phyloP scores from a whole-genome alignment of 495 filamentous ascomycete species.

The Penicillium parvum region DNA sequence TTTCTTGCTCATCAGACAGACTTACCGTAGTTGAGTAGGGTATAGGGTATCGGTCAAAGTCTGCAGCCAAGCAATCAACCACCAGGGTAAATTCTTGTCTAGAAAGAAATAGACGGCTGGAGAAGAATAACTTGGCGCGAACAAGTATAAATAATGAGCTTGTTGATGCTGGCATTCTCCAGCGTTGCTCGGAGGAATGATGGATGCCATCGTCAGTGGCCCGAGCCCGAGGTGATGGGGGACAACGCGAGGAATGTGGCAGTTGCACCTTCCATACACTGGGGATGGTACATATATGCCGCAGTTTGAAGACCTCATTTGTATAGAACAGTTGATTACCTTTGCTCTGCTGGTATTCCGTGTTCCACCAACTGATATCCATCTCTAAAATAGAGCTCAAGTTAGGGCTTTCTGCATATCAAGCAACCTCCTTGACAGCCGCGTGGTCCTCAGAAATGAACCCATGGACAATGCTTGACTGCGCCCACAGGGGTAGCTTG shows the following conservation, averaged over 20 bases:
- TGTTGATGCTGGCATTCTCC: slow-evolving; percentile 10
- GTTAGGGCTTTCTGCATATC: too few species aligned
- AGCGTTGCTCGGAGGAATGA: slow-evolving; percentile 21
- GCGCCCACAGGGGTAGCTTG: background rate
- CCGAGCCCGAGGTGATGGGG: background rate
- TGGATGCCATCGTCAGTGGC: slow-evolving; percentile 12
- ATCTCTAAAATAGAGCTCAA: too few species aligned
- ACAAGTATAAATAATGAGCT: slow-evolving; percentile 19
- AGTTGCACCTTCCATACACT: background rate
- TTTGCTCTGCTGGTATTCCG: too few species aligned
- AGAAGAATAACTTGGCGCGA: background rate
- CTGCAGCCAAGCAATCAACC: slow-evolving; percentile 15
- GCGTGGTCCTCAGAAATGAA: too few species aligned
- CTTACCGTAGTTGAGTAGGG: too few species aligned
- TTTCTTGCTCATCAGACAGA: too few species aligned
- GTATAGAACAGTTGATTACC: too few species aligned
- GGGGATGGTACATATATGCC: too few species aligned
- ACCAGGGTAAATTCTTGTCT: slow-evolving; percentile 12
- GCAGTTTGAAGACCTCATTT: too few species aligned
- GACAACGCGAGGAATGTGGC: slow-evolving; percentile 26
- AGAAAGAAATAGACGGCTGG: slow-evolving; percentile 7
- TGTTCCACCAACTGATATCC: too few species aligned
- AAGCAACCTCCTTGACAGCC: too few species aligned
- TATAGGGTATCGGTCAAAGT: slow-evolving; percentile 6
- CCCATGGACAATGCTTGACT: too few species aligned